Evolutionary conservation across 257 asterid species (phyloP), one percentile per base, ranked within the genome.

Genomic region (Gynochthodes officinalis): DNA sequence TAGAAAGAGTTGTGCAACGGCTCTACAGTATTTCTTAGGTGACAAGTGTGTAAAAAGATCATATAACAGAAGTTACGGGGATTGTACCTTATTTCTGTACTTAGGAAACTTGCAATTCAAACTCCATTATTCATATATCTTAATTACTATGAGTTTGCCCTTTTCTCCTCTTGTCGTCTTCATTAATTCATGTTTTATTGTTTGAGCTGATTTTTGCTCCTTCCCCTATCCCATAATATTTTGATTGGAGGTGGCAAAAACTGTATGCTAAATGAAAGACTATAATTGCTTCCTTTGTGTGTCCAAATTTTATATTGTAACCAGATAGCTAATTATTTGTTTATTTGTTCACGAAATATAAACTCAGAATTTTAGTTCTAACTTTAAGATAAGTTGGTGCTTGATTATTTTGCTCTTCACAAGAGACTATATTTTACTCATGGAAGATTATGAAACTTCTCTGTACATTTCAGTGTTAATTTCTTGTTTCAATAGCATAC

Each of bases 51-150:
- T 27, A 25, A 19, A 3, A 57, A 23, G 35, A 57, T 28, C 18
- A 9, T 9, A 23, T 1, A 42, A 42, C 10, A 21, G 49, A 37
- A 61, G 43, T 61, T 16, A 8, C 19, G 30, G 13, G 19, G 13
- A 55, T 13, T 10, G 25, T n/a, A 23, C 9, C 12, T 55, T 55
- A 0, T 53, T 21, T 53, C 59, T 2, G 25, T 53, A 21, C 25
- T 53, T n/a, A 53, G 25, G 9, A 53, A 53, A 19, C 59, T 53
- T 21, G 28, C 28, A 7, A 3, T 21, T n/a, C 25, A 53, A 53
- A 53, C n/a, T 53, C 59, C 59, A 53, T 30, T 61, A 39, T 61
- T 63, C 68, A 37, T 37, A 18, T 21, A 63, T 23, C 19, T 64
- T 19, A 21, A 58, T 12, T 39, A 40, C 23, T 21, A 43, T 12